Evolutionary conservation across 441 rosid genomes (phyloP).

Genomic region (Geranium incanum): DNA sequence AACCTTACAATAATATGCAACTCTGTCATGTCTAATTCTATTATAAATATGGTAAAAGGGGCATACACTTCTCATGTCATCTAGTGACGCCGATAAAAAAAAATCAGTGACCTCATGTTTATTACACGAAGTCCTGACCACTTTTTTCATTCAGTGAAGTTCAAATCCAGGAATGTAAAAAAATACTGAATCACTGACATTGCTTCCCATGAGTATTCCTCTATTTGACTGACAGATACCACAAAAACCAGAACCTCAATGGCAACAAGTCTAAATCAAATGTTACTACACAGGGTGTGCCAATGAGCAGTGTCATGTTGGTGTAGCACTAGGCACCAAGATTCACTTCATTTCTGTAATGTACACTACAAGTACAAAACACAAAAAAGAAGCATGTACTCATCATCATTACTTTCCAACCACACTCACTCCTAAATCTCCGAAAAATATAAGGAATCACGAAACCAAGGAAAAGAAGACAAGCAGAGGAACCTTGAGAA

Average conservation of each 20-base stretch:
- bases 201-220: too few species aligned
- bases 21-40: too few species aligned
- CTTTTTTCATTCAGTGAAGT: too few species aligned
- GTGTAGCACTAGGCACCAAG: constrained; percentile 11
- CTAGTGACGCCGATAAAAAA: too few species aligned
- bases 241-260: constrained; percentile 2
- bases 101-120: too few species aligned
- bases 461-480: not conserved
- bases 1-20: too few species aligned
- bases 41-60: too few species aligned
- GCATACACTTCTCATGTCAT: too few species aligned
- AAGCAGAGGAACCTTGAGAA: constrained; percentile 12
- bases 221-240: not conserved
- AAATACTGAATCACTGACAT: too few species aligned
- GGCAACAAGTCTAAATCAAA: not conserved
- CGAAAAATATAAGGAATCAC: not conserved
- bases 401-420: not conserved
- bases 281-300: not conserved
- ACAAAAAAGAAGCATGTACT: constrained; percentile 14
- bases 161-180: too few species aligned
- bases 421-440: constrained; percentile 9
- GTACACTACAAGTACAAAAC: constrained; percentile 34
- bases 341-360: constrained; percentile 9
- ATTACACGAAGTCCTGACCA: too few species aligned
- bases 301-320: constrained; percentile 5